These are phyloP conservation scores for Pseudozyma sp. DNA, from an alignment of 1,284 basidiomycete genomes.

Conservation along the genomic window DNA sequence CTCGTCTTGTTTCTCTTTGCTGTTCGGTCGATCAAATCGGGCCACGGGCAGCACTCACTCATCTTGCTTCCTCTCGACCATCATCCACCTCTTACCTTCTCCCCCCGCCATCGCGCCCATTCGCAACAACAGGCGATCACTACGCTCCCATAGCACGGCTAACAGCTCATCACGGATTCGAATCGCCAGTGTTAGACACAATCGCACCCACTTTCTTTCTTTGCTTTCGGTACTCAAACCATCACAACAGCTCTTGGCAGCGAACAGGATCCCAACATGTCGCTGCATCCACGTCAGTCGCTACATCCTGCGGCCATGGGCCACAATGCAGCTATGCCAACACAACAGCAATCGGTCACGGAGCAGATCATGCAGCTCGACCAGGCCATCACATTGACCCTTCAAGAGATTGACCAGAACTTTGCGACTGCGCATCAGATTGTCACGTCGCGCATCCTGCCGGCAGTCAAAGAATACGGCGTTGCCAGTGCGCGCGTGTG, in stretches of 20 bases:
- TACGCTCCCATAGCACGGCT: no score
- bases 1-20: not conserved
- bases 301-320: constrained; percentile 44
- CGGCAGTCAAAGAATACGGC: constrained; percentile 87
- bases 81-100: not conserved
- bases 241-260: not conserved
- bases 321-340: constrained; percentile 32
- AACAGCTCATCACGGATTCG: no score
- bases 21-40: not conserved
- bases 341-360: constrained; percentile 72
- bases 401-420: constrained; percentile 90
- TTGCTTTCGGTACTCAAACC: not conserved
- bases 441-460: constrained; percentile 83
- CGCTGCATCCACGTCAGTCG: constrained; percentile 48
- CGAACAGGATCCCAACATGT: constrained; percentile 22
- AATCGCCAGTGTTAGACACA: no score
- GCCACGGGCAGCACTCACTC: not conserved
- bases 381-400: constrained; percentile 85
- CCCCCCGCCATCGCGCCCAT: not conserved
- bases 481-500: constrained; percentile 86
- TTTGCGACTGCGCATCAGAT: constrained; percentile 89
- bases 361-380: constrained; percentile 95
- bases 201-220: no score
- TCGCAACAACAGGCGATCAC: not conserved
- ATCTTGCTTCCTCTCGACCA: constrained; percentile 1